A percentile compares a stretch with the other conserved stretches of the same genome.
These are phyloP conservation scores for Hypericum perforatum DNA, from an alignment of 345 rosid genomes.

Conservation along the genomic window DNA sequence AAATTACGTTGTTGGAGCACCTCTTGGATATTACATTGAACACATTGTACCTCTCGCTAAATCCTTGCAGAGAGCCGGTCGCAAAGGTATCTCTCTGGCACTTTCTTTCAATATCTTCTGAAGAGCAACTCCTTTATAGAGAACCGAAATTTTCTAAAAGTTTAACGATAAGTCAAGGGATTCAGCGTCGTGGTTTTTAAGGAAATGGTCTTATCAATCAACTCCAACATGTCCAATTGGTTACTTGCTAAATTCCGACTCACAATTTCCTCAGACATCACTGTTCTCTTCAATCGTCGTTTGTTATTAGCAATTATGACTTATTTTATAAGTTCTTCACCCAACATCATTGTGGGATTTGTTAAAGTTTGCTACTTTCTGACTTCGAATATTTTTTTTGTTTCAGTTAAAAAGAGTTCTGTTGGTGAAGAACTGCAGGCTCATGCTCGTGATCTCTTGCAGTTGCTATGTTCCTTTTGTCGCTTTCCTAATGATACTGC, in stretches of 20 bases:
- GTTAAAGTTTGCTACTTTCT: slow-evolving; percentile 4
- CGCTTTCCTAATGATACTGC: slow-evolving; percentile 55
- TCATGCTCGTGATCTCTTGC: slow-evolving; percentile 57
- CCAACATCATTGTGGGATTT: slow-evolving; percentile 4
- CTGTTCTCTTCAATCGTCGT: no score
- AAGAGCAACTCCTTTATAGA: background rate
- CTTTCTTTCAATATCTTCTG: background rate
- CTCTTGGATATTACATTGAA: slow-evolving; percentile 65
- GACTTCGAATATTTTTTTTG: slow-evolving; percentile 12
- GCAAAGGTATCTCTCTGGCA: slow-evolving; percentile 41
- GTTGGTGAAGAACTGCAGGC: slow-evolving; percentile 52
- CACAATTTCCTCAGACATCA: no score
- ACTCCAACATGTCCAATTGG: no score
- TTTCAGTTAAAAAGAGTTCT: slow-evolving; percentile 53
- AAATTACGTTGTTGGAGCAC: slow-evolving; percentile 51
- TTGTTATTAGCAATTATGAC: no score
- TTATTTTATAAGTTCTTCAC: background rate
- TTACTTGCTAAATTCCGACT: no score
- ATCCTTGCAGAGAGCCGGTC: slow-evolving; percentile 44
- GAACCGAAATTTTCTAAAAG: no score
- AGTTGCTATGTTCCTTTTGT: slow-evolving; percentile 74
- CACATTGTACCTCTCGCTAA: slow-evolving; percentile 80
- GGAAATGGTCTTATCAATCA: no score
- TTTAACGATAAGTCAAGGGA: no score
- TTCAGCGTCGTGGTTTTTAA: no score